Base-by-base conservation (phyloP, 257 asterid genomes). In the Solanum bukasovii region DNA sequence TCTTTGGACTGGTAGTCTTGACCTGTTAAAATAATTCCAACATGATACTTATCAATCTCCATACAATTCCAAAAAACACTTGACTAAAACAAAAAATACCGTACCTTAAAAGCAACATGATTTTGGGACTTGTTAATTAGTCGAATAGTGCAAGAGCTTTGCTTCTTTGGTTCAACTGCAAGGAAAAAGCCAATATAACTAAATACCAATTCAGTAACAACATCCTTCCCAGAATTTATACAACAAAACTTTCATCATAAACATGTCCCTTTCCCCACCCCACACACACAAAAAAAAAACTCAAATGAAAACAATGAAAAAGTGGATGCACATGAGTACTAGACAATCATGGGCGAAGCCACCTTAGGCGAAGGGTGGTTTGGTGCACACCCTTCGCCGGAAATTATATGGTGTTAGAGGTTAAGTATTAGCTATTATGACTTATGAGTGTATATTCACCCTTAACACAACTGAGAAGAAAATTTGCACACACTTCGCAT, bases 1-100 rank as follows among this genome's bases (percentile, higher is more conserved):
- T 91, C 88, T 89, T 93, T 21, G 95, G 94, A 89, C 90, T 91
- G 35, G 95, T 93, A 14, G 95, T 93, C 90, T 93, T 93, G 77
- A 93, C 93, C 95, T 93, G 93, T 34, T 29, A 84, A 88, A 88
- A 70, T 23, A 72, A 40, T 31, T 86, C 38, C 67, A 71, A 44
- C 40, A 82, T 18, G 68, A 81, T 46, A 23, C 70, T 18, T 31
- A 42, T 84, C 73, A 85, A 46, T 13, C 70, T 49, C 82, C 33
- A 82, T 31, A 82, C 12, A 49, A 49, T 82, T 82, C 44, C 20
- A 49, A 82, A 20, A 82, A 3, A 49, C 33, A 31, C 31, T 82
- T 31, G 3, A 49, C 29, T 49, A n/a, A 49, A 33, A n/a, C 56
- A 59, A 29, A 74, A 37, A 40, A 82, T 27, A 46, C 7, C 75